phyloP scores from a whole-genome alignment of 768 basidiomycete genomes.

The Boletus sp. region DNA sequence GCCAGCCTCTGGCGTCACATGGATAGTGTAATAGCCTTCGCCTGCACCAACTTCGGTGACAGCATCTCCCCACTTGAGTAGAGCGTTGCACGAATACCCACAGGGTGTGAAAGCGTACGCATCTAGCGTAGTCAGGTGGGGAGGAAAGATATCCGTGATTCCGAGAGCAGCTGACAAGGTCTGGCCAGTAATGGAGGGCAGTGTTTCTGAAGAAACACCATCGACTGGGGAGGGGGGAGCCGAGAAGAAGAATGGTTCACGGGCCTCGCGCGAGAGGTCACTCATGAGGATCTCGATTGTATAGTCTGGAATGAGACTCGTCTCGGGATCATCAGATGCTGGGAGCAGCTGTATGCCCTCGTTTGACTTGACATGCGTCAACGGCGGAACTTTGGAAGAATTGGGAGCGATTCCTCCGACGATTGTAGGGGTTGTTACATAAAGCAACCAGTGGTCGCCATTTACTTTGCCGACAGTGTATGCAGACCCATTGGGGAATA shows the following conservation, averaged over 20 bases:
- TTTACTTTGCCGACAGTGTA: slow-evolving; percentile 98
- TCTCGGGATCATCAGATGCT: slow-evolving; percentile 12
- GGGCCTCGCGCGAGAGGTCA: slow-evolving; percentile 70
- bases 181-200: slow-evolving; percentile 27
- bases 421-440: slow-evolving; percentile 68
- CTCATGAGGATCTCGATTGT: slow-evolving; percentile 99
- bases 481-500: slow-evolving; percentile 85
- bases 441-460: slow-evolving; percentile 97
- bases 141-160: slow-evolving; percentile 78
- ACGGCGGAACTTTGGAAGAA: slow-evolving; percentile 15
- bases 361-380: slow-evolving; percentile 13
- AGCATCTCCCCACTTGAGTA: slow-evolving; percentile 57
- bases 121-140: slow-evolving; percentile 77
- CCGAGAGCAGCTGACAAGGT: slow-evolving; percentile 68
- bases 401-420: slow-evolving; percentile 21
- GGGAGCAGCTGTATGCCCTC: slow-evolving; percentile 7
- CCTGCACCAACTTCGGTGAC: slow-evolving; percentile 33
- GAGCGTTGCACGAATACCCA: slow-evolving; percentile 93
- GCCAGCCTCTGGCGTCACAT: slow-evolving; percentile 98
- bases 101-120: slow-evolving; percentile 94
- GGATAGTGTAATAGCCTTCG: slow-evolving; percentile 97
- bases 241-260: slow-evolving; percentile 69
- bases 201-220: slow-evolving; percentile 43
- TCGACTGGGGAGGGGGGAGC: slow-evolving; percentile 43
- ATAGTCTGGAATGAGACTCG: slow-evolving; percentile 57